Percentiles rank a stretch among this genome's conserved stretches.
phyloP scores from a whole-genome alignment of 73 alveolate genomes.

The Paramecium sexaurelia region DNA sequence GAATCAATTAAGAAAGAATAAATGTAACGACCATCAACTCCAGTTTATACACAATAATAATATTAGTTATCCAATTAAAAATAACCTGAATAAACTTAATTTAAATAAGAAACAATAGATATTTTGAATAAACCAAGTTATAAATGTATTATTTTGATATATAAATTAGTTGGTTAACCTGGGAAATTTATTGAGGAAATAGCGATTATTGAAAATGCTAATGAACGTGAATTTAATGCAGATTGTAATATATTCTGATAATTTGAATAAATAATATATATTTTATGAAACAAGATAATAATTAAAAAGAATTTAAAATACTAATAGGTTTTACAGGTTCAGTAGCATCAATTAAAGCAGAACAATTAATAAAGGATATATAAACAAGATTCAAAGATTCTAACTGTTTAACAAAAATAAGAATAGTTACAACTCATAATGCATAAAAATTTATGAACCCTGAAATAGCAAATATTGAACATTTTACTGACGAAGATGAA shows the following conservation, averaged over 20 bases:
- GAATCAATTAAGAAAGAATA: not conserved
- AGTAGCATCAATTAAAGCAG: constrained; percentile 81
- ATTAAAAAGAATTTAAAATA: not conserved
- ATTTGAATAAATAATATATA: constrained; percentile 38
- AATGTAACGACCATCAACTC: not conserved
- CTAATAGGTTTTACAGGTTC: constrained; percentile 69
- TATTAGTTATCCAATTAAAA: not conserved
- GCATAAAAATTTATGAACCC: not conserved
- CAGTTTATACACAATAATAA: not conserved
- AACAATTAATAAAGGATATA: constrained; percentile 56
- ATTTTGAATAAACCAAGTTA: not conserved
- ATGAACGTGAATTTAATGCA: constrained; percentile 30
- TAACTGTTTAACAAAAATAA: not conserved
- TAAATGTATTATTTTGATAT: not conserved
- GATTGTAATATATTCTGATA: constrained; percentile 5
- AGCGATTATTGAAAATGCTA: not conserved
- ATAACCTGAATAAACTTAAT: not conserved
- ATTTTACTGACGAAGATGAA: constrained; percentile 71
- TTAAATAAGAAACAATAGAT: not conserved
- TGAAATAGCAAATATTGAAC: not conserved
- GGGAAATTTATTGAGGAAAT: not conserved
- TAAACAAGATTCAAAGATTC: not conserved
- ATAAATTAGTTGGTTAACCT: not conserved
- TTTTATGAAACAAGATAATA: not conserved
- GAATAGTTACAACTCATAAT: constrained; percentile 1